Percentiles rank a stretch among this genome's conserved stretches.
Evolutionary conservation across 306 rosid genomes (phyloP).

Genomic region (Acacia crassicarpa): DNA sequence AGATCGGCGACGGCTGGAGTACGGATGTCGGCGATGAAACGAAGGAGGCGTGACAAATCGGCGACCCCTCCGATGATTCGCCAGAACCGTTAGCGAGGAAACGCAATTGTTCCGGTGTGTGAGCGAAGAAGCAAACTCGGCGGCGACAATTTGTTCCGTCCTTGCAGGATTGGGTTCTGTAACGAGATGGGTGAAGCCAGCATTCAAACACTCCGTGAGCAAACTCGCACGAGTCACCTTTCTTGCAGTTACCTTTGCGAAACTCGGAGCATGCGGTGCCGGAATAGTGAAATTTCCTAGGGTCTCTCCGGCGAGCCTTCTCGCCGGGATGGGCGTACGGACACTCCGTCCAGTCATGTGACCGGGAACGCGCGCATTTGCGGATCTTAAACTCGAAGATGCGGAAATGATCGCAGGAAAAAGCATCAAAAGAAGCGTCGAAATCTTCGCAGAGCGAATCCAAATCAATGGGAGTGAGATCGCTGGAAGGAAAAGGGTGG

Average conservation of each 20-base stretch:
- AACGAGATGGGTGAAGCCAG: conserved; percentile 94
- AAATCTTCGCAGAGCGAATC: conserved; percentile 38
- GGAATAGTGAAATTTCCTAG: conserved; percentile 67
- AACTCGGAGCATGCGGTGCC: conserved; percentile 74
- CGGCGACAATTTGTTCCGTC: conserved; percentile 73
- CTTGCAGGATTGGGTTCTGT: conserved; percentile 86
- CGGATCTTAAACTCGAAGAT: conserved; percentile 82
- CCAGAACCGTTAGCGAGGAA: conserved; percentile 32
- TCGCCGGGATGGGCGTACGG: conserved; percentile 92
- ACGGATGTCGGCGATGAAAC: conserved; percentile 70
- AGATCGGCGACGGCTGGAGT: conserved; percentile 44
- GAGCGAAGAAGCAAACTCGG: conserved; percentile 88
- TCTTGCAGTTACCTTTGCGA: conserved; percentile 65
- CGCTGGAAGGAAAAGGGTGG: conserved; percentile 46
- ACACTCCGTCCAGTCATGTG: conserved; percentile 93
- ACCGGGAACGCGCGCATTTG: conserved; percentile 66
- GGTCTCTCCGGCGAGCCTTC: conserved; percentile 94
- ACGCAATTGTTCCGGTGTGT: conserved; percentile 76
- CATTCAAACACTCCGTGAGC: conserved; percentile 96
- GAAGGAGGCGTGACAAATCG: conserved; percentile 20
- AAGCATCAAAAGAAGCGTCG: conserved; percentile 41
- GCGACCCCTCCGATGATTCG: conserved; percentile 38
- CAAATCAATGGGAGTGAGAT: conserved; percentile 26
- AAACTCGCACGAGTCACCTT: conserved; percentile 75
- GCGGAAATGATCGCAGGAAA: conserved; percentile 71